These are phyloP conservation scores for Peziza echinospora DNA, from an alignment of 495 filamentous ascomycete genomes.

Conservation along the genomic window DNA sequence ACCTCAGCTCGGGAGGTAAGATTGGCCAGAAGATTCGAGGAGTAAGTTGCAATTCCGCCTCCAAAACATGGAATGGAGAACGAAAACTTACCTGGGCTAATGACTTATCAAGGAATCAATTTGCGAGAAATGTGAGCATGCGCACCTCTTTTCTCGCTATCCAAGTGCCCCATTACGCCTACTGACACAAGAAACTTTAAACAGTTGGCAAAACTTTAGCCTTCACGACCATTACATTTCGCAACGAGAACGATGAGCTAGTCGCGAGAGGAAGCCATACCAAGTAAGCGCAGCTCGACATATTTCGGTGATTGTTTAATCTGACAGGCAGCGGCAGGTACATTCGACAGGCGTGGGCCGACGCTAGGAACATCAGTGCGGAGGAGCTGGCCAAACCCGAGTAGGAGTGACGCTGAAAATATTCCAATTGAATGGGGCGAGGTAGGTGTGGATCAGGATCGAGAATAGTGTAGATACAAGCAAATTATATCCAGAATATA, in stretches of 20 bases:
- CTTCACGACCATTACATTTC: conserved; percentile 64
- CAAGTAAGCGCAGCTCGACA: conserved; percentile 37
- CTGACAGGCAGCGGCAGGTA: conserved; percentile 7
- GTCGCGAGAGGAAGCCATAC: conserved; percentile 87
- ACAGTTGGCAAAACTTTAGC: conserved; percentile 83
- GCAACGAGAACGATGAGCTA: conserved; percentile 50
- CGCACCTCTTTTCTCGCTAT: not conserved
- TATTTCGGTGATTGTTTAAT: not conserved
- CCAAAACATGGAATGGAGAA: no score
- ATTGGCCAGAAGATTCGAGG: conserved; percentile 56
- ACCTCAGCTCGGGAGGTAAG: conserved; percentile 62
- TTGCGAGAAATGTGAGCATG: not conserved
- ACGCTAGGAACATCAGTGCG: conserved; percentile 12
- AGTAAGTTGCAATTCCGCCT: not conserved
- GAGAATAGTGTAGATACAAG: no score
- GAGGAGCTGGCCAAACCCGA: no score
- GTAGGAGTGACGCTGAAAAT: no score
- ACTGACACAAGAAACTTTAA: not conserved
- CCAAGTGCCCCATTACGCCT: not conserved
- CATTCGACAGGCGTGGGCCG: conserved; percentile 10
- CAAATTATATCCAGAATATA: no score
- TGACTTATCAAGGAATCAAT: not conserved
- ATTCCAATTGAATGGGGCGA: no score
- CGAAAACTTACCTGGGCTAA: no score
- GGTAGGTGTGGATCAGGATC: no score